Evolutionary conservation across 768 basidiomycete species (phyloP).

Genomic region (Amanita rubescens): DNA sequence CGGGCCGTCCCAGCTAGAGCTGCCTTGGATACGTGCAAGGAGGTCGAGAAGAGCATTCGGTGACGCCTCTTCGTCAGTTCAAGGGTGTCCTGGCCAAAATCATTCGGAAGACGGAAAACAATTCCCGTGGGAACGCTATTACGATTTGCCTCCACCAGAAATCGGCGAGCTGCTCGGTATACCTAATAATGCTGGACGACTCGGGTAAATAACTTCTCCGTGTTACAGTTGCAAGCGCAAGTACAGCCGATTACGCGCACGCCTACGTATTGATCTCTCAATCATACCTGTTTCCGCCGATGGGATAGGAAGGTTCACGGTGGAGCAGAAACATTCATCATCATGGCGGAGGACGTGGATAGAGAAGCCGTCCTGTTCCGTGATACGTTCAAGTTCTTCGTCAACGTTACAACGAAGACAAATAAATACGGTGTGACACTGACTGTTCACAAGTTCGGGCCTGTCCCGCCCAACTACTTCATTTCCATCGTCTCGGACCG

Average conservation of each 20-base stretch:
- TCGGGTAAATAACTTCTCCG: constrained; percentile 97
- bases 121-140: constrained; percentile 98
- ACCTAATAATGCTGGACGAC: constrained; percentile 87
- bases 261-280: constrained; percentile 87
- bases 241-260: constrained; percentile 94
- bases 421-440: constrained; percentile 95
- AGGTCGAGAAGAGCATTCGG: constrained; percentile 90
- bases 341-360: constrained; percentile 94
- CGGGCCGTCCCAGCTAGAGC: constrained; percentile 90
- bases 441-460: constrained; percentile 95
- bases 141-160: constrained; percentile 85
- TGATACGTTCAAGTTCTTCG: constrained; percentile 87
- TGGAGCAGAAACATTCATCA: constrained; percentile 81
- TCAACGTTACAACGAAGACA: constrained; percentile 85
- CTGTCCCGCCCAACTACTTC: constrained; percentile 97
- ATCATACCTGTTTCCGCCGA: constrained; percentile 92
- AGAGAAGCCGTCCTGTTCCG: constrained; percentile 96
- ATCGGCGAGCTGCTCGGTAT: constrained; percentile 93
- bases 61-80: constrained; percentile 97
- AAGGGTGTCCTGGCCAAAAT: constrained; percentile 83
- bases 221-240: constrained; percentile 91
- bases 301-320: constrained; percentile 97
- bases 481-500: constrained; percentile 91
- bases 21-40: constrained; percentile 90
- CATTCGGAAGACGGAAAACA: constrained; percentile 88